These are phyloP conservation scores for Ilyonectria sp. DNA, from an alignment of 2,329 filamentous ascomycete species.

Conservation along the genomic window DNA sequence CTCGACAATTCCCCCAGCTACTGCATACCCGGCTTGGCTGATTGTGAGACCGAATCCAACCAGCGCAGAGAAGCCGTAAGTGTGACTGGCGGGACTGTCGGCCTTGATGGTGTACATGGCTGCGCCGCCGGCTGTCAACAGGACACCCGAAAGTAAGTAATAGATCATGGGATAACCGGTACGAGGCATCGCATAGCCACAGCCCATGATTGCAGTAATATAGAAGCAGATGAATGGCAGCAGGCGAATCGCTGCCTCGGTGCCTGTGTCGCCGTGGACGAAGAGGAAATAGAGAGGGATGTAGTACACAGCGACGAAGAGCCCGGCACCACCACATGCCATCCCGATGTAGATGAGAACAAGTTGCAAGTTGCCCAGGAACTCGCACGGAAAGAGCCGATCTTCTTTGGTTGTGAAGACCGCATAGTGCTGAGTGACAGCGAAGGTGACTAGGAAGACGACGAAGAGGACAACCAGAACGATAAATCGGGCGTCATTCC, in stretches of 20 bases:
- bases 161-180: constrained; percentile 28
- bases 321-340: constrained; percentile 26
- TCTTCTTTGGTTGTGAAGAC: constrained; percentile 52
- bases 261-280: constrained; percentile 37
- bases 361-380: constrained; percentile 45
- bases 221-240: constrained; percentile 40
- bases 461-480: constrained; percentile 60
- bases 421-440: constrained; percentile 57
- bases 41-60: constrained; percentile 35
- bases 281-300: constrained; percentile 40
- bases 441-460: constrained; percentile 52
- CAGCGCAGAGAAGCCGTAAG: constrained; percentile 38
- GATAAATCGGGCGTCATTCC: constrained; percentile 62
- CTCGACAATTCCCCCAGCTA: constrained; percentile 17
- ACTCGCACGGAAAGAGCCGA: constrained; percentile 51
- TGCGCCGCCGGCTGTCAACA: constrained; percentile 25
- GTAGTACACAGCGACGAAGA: constrained; percentile 37
- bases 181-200: constrained; percentile 33
- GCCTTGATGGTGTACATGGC: constrained; percentile 29
- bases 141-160: constrained; percentile 28
- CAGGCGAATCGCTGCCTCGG: constrained; percentile 37
- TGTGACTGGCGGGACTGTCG: constrained; percentile 33
- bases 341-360: constrained; percentile 37
- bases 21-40: constrained; percentile 31
- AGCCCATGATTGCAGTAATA: constrained; percentile 31